Evolutionary conservation across 805 yeast genomes (phyloP).

Genomic region (Blastobotrys parvus): DNA sequence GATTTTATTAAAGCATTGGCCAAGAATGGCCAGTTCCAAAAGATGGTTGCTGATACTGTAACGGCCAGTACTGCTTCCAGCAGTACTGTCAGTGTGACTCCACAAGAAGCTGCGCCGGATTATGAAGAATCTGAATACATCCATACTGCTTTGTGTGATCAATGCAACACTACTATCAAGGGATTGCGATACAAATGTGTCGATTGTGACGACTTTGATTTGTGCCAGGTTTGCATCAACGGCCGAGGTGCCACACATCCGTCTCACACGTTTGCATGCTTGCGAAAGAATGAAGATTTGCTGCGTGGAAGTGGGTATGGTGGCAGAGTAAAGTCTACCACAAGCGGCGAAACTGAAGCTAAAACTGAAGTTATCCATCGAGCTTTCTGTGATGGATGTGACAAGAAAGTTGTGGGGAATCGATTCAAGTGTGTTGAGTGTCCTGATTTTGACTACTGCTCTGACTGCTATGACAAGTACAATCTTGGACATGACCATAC

Average conservation of each 20-base stretch:
- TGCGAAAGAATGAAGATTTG: slow-evolving; percentile 8
- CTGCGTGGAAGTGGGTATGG: not conserved
- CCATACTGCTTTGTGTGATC: slow-evolving; percentile 21
- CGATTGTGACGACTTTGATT: slow-evolving; percentile 41
- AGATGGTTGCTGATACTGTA: too few relatives aligned
- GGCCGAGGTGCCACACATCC: slow-evolving; percentile 15
- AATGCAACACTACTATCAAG: slow-evolving; percentile 18
- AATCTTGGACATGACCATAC: slow-evolving; percentile 15
- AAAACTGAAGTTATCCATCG: slow-evolving; percentile 4
- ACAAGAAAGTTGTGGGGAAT: slow-evolving; percentile 29
- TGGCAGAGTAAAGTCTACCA: not conserved
- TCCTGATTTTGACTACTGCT: slow-evolving; percentile 42
- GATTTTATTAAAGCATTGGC: too few relatives aligned
- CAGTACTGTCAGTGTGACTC: too few relatives aligned
- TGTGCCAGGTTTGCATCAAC: slow-evolving; percentile 33
- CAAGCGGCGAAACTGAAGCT: not conserved
- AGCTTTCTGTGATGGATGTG: slow-evolving; percentile 23
- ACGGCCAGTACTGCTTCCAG: too few relatives aligned
- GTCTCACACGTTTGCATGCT: slow-evolving; percentile 15
- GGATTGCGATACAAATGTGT: slow-evolving; percentile 43
- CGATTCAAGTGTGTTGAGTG: slow-evolving; percentile 44
- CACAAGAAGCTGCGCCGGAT: too few relatives aligned
- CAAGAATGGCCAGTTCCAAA: too few relatives aligned
- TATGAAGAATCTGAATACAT: too few relatives aligned
- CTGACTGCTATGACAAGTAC: slow-evolving; percentile 24